These are phyloP conservation scores for Mucor racemosus DNA, from an alignment of 371 early-diverging fungal species.

Conservation along the genomic window DNA sequence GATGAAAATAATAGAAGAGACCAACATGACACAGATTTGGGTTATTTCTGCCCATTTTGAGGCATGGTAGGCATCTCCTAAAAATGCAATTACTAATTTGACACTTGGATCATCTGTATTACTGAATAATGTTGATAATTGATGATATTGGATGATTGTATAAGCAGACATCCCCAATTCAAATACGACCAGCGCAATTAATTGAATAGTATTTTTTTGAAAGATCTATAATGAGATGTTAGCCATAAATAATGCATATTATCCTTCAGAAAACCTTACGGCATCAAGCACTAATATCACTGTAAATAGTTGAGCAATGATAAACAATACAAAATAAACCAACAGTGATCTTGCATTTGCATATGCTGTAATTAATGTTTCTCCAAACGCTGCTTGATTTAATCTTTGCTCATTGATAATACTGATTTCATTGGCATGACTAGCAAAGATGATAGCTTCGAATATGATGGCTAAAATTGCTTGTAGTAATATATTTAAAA, in stretches of 20 bases:
- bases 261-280: too few species aligned
- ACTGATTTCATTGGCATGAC: slow-evolving; percentile 39
- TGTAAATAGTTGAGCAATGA: slow-evolving; percentile 52
- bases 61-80: slow-evolving; percentile 41
- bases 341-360: slow-evolving; percentile 52
- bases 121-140: slow-evolving; percentile 45
- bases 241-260: too few species aligned
- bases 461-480: slow-evolving; percentile 45
- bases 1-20: slow-evolving; percentile 37
- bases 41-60: slow-evolving; percentile 55
- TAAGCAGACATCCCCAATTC: slow-evolving; percentile 56
- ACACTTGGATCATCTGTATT: slow-evolving; percentile 31
- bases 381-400: slow-evolving; percentile 37
- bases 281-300: slow-evolving; percentile 50
- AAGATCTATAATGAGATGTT: slow-evolving; percentile 37
- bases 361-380: slow-evolving; percentile 35
- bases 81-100: slow-evolving; percentile 23
- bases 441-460: slow-evolving; percentile 47
- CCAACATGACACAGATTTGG: slow-evolving; percentile 47
- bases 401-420: slow-evolving; percentile 41
- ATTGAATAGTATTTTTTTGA: slow-evolving; percentile 56
- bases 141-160: slow-evolving; percentile 52
- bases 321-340: slow-evolving; percentile 51
- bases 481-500: slow-evolving; percentile 41
- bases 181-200: slow-evolving; percentile 54